phyloP scores from a whole-genome alignment of 129 eudicot species.

The Scalesia atractyloides region DNA sequence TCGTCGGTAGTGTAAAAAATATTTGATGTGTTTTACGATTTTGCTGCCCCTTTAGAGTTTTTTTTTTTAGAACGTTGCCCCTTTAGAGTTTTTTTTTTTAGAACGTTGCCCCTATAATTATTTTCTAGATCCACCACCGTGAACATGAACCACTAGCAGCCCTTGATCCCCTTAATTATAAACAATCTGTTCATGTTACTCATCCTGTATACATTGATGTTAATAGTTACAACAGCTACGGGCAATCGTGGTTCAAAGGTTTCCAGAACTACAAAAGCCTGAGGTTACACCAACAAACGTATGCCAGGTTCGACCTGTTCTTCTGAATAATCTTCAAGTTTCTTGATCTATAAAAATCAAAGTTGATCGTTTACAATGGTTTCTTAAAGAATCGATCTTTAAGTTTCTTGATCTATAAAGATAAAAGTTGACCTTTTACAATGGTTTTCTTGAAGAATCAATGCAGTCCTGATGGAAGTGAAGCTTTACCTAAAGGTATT shows the following conservation, averaged over 20 bases:
- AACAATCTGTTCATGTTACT: constrained; percentile 11
- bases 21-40: too few species aligned
- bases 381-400: constrained; percentile 35
- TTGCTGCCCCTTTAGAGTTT: too few species aligned
- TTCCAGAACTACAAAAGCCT: constrained; percentile 36
- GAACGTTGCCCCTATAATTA: too few species aligned
- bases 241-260: constrained; percentile 45
- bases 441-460: constrained; percentile 37
- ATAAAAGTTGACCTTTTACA: background rate
- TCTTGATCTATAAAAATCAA: background rate
- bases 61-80: too few species aligned
- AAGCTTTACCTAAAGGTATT: constrained; percentile 76
- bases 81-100: too few species aligned
- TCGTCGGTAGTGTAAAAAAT: too few species aligned
- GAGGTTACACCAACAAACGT: constrained; percentile 30
- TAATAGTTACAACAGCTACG: constrained; percentile 29
- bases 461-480: constrained; percentile 72
- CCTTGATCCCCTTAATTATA: constrained; percentile 3
- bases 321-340: background rate
- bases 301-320: constrained; percentile 59
- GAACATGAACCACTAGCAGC: background rate
- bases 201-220: constrained; percentile 22
- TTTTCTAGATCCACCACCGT: too few species aligned
- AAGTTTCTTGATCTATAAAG: constrained; percentile 3
- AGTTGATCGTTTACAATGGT: background rate